Evolutionary conservation across 768 basidiomycete species (phyloP), one percentile per base, ranked within the genome.

Genomic region (Mrakia frigida): DNA sequence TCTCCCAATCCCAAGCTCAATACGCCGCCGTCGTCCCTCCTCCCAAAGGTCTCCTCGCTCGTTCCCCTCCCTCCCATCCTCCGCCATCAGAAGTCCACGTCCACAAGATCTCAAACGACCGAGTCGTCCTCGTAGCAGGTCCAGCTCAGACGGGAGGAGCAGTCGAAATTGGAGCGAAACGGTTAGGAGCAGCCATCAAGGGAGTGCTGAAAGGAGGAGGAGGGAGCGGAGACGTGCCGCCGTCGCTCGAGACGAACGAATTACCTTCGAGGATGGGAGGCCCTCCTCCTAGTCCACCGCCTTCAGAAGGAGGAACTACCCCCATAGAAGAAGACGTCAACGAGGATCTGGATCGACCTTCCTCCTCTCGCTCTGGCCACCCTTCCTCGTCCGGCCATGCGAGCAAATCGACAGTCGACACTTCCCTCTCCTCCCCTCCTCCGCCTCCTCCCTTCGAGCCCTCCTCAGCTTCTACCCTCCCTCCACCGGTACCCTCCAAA

Each of bases 1-100:
- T 75, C 39, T 70, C 74, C 52, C 74, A 75, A 46, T 75, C 74
- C 13, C 74, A 75, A 53, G 68, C 74, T 39, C 63, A 75, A 35
- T 70, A 75, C 37, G 67, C 74, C 18, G 35, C 41, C 28, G 59
- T 28, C 43, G 35, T 69, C 14, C 74, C 43, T 61, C 37, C 56
- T 21, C 50, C 43, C 28, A 50, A 31, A 70, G 31, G 68, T 39
- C 39, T 56, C 21, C 68, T 50, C 39, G 52, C 53, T 28, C 52
- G 52, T 23, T 59, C 74, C 14, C 74, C 41, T 39, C 67, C 67
- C 0, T 59, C 52, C 11, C 74, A 69, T 41, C 74, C 43, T 3
- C 74, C 65, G 52, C 52, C 56, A 9, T 41, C 68, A 60, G 46
- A 69, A 41, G 39, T 75, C 53, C 67, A 75, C 68, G 28, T 75